phyloP scores from a whole-genome alignment of 306 rosid species.

The Chamaecrista fasciculata region DNA sequence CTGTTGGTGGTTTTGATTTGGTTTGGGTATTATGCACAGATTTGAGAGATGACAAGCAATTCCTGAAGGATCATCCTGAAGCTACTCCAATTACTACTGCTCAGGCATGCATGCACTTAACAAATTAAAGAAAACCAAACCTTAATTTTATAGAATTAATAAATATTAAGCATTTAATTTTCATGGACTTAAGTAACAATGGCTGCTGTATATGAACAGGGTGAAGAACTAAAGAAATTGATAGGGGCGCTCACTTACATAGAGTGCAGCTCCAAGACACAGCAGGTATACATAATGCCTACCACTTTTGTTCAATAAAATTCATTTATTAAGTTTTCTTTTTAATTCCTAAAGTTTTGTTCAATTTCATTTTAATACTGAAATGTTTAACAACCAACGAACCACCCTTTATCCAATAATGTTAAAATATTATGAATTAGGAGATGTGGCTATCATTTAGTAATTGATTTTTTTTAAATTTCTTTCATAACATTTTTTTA shows the following conservation, averaged over 20 bases:
- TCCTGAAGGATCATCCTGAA: conserved; percentile 57
- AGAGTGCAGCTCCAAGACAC: conserved; percentile 96
- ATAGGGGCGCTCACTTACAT: conserved; percentile 77
- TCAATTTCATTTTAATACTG: too few relatives aligned
- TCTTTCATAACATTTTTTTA: too few relatives aligned
- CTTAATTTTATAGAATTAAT: not conserved
- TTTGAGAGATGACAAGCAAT: conserved; percentile 69
- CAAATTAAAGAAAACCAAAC: not conserved
- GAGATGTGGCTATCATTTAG: too few relatives aligned
- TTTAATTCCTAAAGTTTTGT: too few relatives aligned
- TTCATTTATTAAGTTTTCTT: too few relatives aligned
- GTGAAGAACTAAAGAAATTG: conserved; percentile 85
- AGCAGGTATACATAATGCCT: conserved; percentile 64
- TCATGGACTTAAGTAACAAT: conserved; percentile 18
- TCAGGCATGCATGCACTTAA: conserved; percentile 49
- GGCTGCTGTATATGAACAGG: conserved; percentile 40
- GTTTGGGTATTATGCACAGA: conserved; percentile 38
- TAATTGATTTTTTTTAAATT: too few relatives aligned
- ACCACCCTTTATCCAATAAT: too few relatives aligned
- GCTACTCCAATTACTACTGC: conserved; percentile 51
- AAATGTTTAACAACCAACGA: too few relatives aligned
- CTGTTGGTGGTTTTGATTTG: too few relatives aligned
- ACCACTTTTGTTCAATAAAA: not conserved
- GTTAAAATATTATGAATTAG: too few relatives aligned
- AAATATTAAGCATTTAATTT: conserved; percentile 4